Percentiles rank a stretch among this genome's conserved stretches.
Conservation (phyloP, 1,284 basidiomycete species). For the Austroboletus rostrupii region DNA sequence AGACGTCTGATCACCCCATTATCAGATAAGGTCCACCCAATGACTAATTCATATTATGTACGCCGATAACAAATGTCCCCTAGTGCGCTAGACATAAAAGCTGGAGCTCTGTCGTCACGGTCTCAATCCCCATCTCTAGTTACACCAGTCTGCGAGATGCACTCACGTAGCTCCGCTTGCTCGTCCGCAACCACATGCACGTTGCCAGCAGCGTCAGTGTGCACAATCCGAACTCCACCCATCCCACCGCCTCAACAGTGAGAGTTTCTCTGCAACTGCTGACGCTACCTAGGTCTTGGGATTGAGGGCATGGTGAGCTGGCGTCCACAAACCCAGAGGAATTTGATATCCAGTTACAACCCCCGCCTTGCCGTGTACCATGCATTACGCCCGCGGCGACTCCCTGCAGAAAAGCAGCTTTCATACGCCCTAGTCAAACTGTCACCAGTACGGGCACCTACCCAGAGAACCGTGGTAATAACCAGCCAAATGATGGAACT, state of each 20-base stretch:
- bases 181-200: conserved; percentile 55
- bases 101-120: conserved; percentile 29
- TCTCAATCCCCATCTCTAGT: conserved; percentile 22
- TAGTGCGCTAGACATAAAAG: conserved; percentile 27
- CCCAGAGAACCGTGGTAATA: conserved; percentile 64
- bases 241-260: conserved; percentile 68
- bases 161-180: conserved; percentile 42
- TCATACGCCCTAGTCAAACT: neutral
- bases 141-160: conserved; percentile 39
- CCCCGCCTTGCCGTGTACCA: conserved; percentile 51
- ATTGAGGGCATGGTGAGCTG: conserved; percentile 20
- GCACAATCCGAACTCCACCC: conserved; percentile 72
- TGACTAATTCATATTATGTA: conserved; percentile 20
- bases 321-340: conserved; percentile 44
- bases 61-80: neutral
- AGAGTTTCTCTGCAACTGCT: conserved; percentile 63
- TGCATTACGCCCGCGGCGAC: conserved; percentile 63
- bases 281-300: conserved; percentile 21
- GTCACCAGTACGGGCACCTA: conserved; percentile 21
- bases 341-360: conserved; percentile 49
- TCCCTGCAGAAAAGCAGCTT: conserved; percentile 41
- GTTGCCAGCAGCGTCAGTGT: conserved; percentile 54
- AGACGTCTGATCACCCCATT: conserved; percentile 4
- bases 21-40: conserved; percentile 22
- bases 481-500: conserved; percentile 73